Evolutionary conservation across 2,329 filamentous ascomycete genomes (phyloP).

Genomic region (Claviceps spartinae): DNA sequence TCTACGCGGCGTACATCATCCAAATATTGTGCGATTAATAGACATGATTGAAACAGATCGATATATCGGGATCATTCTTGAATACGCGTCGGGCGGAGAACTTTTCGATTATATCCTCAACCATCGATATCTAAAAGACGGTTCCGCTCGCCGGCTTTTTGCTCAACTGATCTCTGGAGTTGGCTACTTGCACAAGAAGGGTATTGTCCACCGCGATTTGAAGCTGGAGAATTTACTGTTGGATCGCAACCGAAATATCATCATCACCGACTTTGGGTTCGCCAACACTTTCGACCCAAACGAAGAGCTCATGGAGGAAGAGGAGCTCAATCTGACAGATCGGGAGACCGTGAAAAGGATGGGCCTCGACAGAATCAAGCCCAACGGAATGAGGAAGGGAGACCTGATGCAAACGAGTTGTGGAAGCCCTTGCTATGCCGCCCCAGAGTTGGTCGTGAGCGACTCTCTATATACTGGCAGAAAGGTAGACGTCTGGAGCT

Average conservation of each 20-base stretch:
- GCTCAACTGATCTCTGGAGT: conserved; percentile 93
- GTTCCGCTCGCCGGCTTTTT: conserved; percentile 78
- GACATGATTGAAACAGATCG: conserved; percentile 98
- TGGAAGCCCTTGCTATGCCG: conserved; percentile 94
- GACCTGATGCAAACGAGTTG: conserved; percentile 99
- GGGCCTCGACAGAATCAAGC: conserved; percentile 67
- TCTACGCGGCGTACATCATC: conserved; percentile 73
- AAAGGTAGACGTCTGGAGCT: conserved; percentile 99
- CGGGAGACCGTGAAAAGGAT: conserved; percentile 77
- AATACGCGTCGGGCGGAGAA: conserved; percentile 95
- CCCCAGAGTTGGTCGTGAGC: conserved; percentile 91
- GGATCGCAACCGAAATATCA: conserved; percentile 95
- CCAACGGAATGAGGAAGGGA: conserved; percentile 66
- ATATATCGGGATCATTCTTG: conserved; percentile 94
- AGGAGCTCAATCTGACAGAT: conserved; percentile 76
- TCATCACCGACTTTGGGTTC: conserved; percentile 98
- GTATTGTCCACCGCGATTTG: conserved; percentile 91
- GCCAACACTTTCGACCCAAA: conserved; percentile 89
- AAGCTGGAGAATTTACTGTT: conserved; percentile 93
- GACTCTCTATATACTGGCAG: conserved; percentile 94
- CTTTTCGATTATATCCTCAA: conserved; percentile 97
- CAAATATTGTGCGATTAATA: conserved; percentile 91
- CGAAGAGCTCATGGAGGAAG: conserved; percentile 80
- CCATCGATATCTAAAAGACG: conserved; percentile 90
- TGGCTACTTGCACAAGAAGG: conserved; percentile 95